Base-by-base conservation (phyloP, 2,329 filamentous ascomycete species). In the Remersonia thermophila region DNA sequence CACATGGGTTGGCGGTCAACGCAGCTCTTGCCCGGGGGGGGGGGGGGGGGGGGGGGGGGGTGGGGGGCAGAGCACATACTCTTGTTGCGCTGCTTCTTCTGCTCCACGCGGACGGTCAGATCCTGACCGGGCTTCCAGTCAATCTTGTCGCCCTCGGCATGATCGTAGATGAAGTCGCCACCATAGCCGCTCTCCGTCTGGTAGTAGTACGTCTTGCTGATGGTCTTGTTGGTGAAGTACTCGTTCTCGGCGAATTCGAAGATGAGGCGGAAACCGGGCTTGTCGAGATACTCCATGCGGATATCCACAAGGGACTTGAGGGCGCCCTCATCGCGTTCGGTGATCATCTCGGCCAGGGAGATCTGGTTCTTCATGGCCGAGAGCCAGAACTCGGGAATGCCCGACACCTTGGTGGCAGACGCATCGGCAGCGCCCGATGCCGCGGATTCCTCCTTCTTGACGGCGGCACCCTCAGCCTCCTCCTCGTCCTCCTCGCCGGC, bases 61-160 rank as follows among this genome's bases (percentile, higher is more conserved):
- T n/a, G n/a, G n/a, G n/a, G n/a, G n/a, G n/a, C 28, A 16, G 9
- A 9, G 26, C 3, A 39, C 69, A 67, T 71, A 98, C 91, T 96
- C 77, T 96, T 98, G 69, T 98, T 98, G 47, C 91, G 77, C 69
- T 98, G 91, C 73, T 98, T 98, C 77, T 98, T 98, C 72, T 85
- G 93, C 72, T 98, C 91, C 42, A 96, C 69, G 49, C 84, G 80
- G 47, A 96, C 83, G 31, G 91, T 98, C 51, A 98, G 69, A 56
- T 98, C 91, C 63, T 93, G 86, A 53, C 81, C 81, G 8, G 78
- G 67, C 66, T 93, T 91, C 91, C 91, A 98, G 51, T 95, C 81
- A 54, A 98, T 93, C 72, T 93, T 91, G 60, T 94, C 84, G 47
- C 93, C 91, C 61, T 98, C 89, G 39, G 93, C 91, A 58, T 98